Percentiles rank a stretch among this genome's conserved stretches.
Evolutionary conservation across 1,284 basidiomycete genomes (phyloP).

Genomic region (Ganoderma meredithae): DNA sequence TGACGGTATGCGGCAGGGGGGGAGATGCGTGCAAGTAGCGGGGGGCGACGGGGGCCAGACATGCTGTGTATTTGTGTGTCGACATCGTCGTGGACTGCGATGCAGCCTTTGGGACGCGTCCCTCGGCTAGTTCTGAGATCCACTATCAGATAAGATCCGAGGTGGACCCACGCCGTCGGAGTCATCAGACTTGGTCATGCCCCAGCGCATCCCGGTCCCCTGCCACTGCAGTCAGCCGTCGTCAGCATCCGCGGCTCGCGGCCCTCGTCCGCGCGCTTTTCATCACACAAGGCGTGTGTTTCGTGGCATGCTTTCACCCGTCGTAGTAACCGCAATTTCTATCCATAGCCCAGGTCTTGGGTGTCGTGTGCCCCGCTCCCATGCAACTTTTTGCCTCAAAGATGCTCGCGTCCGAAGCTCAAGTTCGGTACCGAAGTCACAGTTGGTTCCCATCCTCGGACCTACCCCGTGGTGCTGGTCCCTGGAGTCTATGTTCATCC

Average conservation of each 20-base stretch:
- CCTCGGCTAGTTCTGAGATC: not conserved
- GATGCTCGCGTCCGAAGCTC: no score
- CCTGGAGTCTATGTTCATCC: no score
- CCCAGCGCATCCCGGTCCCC: not conserved
- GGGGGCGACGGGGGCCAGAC: not conserved
- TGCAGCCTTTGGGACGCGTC: not conserved
- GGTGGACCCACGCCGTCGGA: no score
- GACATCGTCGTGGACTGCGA: not conserved
- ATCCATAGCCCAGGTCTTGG: no score
- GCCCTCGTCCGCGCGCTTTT: not conserved
- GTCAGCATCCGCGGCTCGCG: slow-evolving; percentile 44
- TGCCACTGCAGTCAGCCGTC: slow-evolving; percentile 28
- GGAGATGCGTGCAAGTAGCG: not conserved
- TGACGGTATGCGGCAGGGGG: not conserved
- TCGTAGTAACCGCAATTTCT: no score
- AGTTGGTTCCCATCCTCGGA: no score
- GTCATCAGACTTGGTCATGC: not conserved
- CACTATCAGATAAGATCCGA: slow-evolving; percentile 28
- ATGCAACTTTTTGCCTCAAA: no score
- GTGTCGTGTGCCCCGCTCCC: no score
- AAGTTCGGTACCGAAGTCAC: no score
- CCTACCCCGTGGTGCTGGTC: no score
- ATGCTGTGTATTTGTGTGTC: not conserved
- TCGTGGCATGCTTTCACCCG: no score
- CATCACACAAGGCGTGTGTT: not conserved